Conservation (phyloP, 129 eudicot genomes). For the Daucus carota region DNA sequence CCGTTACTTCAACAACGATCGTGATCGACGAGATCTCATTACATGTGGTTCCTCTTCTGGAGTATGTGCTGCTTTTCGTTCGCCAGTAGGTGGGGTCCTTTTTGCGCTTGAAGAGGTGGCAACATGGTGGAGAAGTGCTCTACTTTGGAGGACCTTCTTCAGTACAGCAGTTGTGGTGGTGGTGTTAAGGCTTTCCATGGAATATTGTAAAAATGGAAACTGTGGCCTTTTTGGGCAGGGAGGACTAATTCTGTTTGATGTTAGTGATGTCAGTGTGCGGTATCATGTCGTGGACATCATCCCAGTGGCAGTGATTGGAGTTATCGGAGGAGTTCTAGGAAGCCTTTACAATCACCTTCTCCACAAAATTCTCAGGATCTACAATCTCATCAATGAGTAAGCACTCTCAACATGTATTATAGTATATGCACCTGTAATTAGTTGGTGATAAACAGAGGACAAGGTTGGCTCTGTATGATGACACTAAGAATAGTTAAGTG, state of each 20-base stretch:
- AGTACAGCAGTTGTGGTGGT: constrained; percentile 92
- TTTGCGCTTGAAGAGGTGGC: constrained; percentile 93
- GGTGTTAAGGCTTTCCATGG: constrained; percentile 73
- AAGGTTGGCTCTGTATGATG: background rate
- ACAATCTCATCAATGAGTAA: constrained; percentile 73
- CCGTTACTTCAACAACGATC: constrained; percentile 80
- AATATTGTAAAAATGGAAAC: constrained; percentile 58
- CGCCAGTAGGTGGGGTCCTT: constrained; percentile 95
- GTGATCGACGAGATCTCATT: constrained; percentile 81
- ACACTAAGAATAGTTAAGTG: background rate
- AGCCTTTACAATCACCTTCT: constrained; percentile 74
- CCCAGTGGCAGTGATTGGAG: constrained; percentile 59
- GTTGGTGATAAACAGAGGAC: background rate
- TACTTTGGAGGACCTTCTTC: constrained; percentile 89
- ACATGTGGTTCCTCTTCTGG: constrained; percentile 88
- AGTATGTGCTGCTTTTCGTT: constrained; percentile 81
- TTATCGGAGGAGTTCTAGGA: constrained; percentile 84
- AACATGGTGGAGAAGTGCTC: constrained; percentile 98
- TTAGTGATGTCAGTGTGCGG: constrained; percentile 54
- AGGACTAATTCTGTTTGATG: constrained; percentile 82
- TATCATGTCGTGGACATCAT: constrained; percentile 59
- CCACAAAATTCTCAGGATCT: constrained; percentile 67
- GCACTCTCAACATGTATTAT: constrained; percentile 12
- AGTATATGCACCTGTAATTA: background rate
- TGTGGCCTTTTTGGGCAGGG: constrained; percentile 92